Base-by-base conservation (phyloP, 805 yeast genomes). In the Candida arabinofermentans region DNA sequence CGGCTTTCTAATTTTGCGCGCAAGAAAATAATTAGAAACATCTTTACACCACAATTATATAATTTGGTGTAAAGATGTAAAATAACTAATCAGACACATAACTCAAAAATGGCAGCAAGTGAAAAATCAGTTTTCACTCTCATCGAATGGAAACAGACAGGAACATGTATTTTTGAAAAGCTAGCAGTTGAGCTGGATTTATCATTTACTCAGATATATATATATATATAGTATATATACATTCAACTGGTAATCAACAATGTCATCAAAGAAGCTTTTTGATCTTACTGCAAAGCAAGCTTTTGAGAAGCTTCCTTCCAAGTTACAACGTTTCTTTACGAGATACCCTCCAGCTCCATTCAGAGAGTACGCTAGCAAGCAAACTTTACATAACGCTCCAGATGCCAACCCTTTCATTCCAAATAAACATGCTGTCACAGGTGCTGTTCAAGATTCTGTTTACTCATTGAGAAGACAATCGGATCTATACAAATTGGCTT, bases 261-360 rank as follows among this genome's bases (percentile, higher is more conserved):
- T 47, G 49, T 45, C 55, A 16, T 8, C 47, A 12, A 38, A 44
- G 12, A 55, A 50, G 36, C 21, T 61, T 10, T 59, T 59, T 35
- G 59, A 51, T 35, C 46, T 61, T 19, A 48, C 63, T 5, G 47
- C 67, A 7, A 50, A 56, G 26, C 59, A 60, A 46, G 69, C 67
- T 3, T 63, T 65, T 48, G 49, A 50, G 41, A 63, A 76, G 62
- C 77, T 89, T 32, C 97, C 96, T 16, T 68, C 63, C 38, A 75
- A 74, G 58, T 72, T 89, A 26, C 83, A 79, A 59, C 75, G 67
- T 49, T 90, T 89, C 64, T 89, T 90, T 67, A 71, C 77, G 37
- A 82, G 78, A 61, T 86, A 79, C 58, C 97, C 97, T 24, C 96
- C 96, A 8, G 67, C 82, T 18, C 91, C 89, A n/a, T 79, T 78